These are phyloP conservation scores for Kazachstania sp. DNA, from an alignment of 1,139 yeast genomes.

Conservation along the genomic window DNA sequence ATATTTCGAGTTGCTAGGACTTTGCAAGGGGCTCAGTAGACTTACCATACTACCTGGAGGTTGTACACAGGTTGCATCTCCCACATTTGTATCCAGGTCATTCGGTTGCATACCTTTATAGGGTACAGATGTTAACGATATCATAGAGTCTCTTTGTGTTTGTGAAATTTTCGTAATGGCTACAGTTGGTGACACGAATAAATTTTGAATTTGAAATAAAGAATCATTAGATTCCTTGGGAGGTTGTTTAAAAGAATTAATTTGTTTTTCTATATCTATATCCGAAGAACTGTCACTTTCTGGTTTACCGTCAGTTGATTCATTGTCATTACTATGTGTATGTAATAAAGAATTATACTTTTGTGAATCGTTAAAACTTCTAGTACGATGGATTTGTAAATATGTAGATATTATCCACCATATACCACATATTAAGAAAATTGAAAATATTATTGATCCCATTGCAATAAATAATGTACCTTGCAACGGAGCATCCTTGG, in stretches of 20 bases:
- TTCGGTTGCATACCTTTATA: too few relatives aligned
- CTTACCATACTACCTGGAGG: neutral
- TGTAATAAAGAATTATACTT: neutral
- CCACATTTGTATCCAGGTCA: too few relatives aligned
- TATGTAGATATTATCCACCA: neutral
- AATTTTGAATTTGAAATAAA: slow-evolving; percentile 15
- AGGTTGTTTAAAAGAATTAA: neutral
- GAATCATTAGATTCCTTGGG: slow-evolving; percentile 12
- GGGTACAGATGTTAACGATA: neutral
- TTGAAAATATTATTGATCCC: slow-evolving; percentile 57
- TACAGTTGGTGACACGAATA: slow-evolving; percentile 73
- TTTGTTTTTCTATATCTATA: neutral
- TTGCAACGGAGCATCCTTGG: slow-evolving; percentile 11
- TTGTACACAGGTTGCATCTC: too few relatives aligned
- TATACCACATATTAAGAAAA: neutral
- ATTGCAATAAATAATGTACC: slow-evolving; percentile 78
- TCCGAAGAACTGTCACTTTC: neutral
- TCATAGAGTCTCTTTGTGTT: neutral
- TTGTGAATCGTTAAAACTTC: neutral
- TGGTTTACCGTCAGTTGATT: neutral
- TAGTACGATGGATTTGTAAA: neutral
- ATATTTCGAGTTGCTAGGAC: neutral
- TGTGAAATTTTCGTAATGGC: slow-evolving; percentile 43
- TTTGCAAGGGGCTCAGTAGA: neutral
- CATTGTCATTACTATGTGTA: neutral